Evolutionary conservation across 2,329 filamentous ascomycete genomes (phyloP), one percentile per base, ranked within the genome.

Genomic region (Diaporthe sp.): DNA sequence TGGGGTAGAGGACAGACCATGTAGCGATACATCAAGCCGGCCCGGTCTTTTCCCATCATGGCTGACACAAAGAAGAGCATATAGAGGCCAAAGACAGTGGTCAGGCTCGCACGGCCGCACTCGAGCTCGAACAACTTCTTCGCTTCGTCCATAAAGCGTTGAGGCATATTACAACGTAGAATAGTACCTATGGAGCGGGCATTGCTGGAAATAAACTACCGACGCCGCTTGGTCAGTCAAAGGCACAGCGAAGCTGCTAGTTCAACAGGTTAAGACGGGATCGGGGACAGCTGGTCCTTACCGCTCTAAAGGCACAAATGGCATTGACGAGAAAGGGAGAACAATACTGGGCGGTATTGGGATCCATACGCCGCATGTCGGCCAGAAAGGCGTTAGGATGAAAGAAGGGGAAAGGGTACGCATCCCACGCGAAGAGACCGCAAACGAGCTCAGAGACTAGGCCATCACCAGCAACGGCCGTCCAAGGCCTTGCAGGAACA

Each of bases 21-120:
- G 28, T 65, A 65, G 25, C 61, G 61, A 65, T 65, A 65, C 42
- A 65, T 65, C 42, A 65, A 34, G 61, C 61, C 61, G 12, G 61
- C 61, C 17, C 61, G 61, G 61, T 65, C 61, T 25, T 65, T 65
- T 7, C 61, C 61, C 42, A 65, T 49, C 61, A 65, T 47, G 42
- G 61, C 61, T 15, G 61, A 65, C 28, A 44, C 61, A 34, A 65
- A 65, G 28, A 65, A 65, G 61, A 65, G 61, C 7, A 49, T 10
- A 31, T 65, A 65, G 5, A 65, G 61, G 42, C 61, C 61, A 65
- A 31, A 47, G 42, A 65, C 61, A 17, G 61, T 65, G 13, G 25
- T 20, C 1, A 65, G 39, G 61, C 61, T 65, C 42, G 42, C 28
- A 34, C 61, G 61, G 17, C 61, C 61, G 17, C 61, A 65, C 28